Base-by-base conservation (phyloP, 2,329 filamentous ascomycete species). In the Fusarium luffae region DNA sequence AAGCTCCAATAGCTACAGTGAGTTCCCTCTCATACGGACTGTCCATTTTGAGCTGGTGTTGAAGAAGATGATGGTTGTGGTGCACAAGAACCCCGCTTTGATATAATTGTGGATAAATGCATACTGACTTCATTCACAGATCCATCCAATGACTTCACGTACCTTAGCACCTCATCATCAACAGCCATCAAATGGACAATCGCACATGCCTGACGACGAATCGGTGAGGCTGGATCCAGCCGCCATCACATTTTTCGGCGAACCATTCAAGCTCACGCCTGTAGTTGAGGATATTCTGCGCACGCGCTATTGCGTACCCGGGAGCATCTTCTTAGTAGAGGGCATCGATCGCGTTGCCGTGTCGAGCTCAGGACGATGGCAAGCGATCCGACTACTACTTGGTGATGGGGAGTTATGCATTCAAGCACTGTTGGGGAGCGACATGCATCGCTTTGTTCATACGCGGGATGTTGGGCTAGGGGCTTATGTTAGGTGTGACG, bases 351-450 rank as follows among this genome's bases (percentile, higher is more conserved):
- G 70, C 18, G 64, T 79, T 1, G 73, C 81, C 2, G 75, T 83
- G 0, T 78, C 82, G 1, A 56, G 66, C 8, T 77, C 74, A 4
- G 77, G 71, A 18, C 73, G 79, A 74, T 83, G 83, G 80, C 82
- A 84, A 32, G 78, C 79, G 3, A 71, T 87, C 1, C 80, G 85
- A 4, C 68, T 88, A 13, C 56, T 88, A 1, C 80, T 88, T 0
- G 83, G 85, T 40, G 86, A 88, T 66, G 85, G 86, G 2, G 79
- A 84, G 69, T 74, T 87, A 5, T 87, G 84, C 67, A 80, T 88
- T n/a, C 86, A 88, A 73, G 85, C 85, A 0, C 74, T 88, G 10
- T 74, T 88, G 43, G 75, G 77, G 9, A 76, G 80, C 2, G 80
- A 81, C 48, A 79, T 85, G 76, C 85, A 88, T 52, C 79, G 80